phyloP scores from a whole-genome alignment of 2,329 filamentous ascomycete species.

The Penicillium sp. region DNA sequence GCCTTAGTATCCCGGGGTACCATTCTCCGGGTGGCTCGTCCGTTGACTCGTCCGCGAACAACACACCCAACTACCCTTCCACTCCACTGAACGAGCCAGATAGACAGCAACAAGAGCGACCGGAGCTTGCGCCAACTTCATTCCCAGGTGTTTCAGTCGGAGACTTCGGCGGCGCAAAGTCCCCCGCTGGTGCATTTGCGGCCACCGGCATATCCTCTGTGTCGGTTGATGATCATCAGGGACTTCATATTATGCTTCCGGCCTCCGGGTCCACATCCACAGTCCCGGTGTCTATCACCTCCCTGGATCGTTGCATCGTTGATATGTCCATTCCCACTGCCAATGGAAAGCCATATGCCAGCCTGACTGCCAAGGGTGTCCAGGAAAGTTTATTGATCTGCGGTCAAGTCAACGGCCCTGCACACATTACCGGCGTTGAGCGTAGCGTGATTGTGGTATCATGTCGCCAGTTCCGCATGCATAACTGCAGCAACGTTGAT shows the following conservation, averaged over 20 bases:
- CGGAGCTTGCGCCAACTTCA: conserved; percentile 31
- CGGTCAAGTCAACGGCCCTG: conserved; percentile 67
- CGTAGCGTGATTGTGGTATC: conserved; percentile 69
- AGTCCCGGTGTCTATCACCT: conserved; percentile 62
- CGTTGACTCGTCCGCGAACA: conserved; percentile 30
- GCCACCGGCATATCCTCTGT: conserved; percentile 46
- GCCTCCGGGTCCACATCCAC: conserved; percentile 61
- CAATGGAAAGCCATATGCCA: conserved; percentile 58
- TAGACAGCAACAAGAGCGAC: conserved; percentile 27
- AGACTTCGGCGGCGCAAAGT: conserved; percentile 16
- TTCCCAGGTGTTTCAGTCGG: conserved; percentile 21
- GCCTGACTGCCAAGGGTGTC: conserved; percentile 61
- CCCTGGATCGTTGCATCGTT: conserved; percentile 62
- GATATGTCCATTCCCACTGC: conserved; percentile 63
- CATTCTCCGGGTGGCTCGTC: conserved; percentile 37
- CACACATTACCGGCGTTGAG: conserved; percentile 68
- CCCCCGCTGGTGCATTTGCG: conserved; percentile 48
- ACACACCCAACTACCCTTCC: conserved; percentile 31
- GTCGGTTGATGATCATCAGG: conserved; percentile 57
- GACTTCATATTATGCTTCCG: conserved; percentile 69
- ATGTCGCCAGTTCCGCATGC: conserved; percentile 84
- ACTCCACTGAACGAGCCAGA: conserved; percentile 33
- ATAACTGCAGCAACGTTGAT: conserved; percentile 70
- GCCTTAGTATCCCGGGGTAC: conserved; percentile 38
- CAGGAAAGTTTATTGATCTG: conserved; percentile 63